These are phyloP conservation scores for Ocimum tenuiflorum DNA, from an alignment of 257 asterid genomes.

Conservation along the genomic window DNA sequence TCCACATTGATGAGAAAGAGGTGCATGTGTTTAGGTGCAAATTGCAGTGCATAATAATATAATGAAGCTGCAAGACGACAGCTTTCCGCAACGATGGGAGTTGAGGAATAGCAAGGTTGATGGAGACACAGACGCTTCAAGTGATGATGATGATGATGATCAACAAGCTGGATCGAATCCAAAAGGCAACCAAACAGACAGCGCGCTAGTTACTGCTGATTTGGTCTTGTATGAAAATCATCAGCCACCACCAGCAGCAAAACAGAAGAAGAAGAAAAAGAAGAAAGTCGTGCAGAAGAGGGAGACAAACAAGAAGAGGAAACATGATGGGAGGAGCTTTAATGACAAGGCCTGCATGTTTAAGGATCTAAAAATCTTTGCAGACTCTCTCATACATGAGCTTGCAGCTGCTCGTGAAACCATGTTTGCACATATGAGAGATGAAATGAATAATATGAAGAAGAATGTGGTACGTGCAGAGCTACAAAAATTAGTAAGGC, in stretches of 20 bases:
- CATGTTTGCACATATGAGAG: conserved; percentile 39
- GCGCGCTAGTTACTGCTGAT: conserved; percentile 19
- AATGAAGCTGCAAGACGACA: conserved; percentile 32
- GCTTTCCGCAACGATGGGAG: conserved; percentile 51
- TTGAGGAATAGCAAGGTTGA: conserved; percentile 44
- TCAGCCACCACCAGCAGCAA: conserved; percentile 6
- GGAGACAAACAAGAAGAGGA: not conserved
- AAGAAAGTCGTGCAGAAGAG: conserved; percentile 14
- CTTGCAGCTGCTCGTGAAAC: conserved; percentile 35
- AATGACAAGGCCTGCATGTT: conserved; percentile 21
- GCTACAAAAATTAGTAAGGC: too few relatives aligned
- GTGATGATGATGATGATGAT: conserved; percentile 34
- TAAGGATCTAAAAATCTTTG: conserved; percentile 38
- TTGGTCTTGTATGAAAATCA: conserved; percentile 25
- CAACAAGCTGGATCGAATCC: conserved; percentile 35
- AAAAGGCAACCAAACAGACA: conserved; percentile 11
- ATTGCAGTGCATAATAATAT: conserved; percentile 18
- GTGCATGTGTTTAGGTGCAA: not conserved
- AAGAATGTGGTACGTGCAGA: not conserved
- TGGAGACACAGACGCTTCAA: conserved; percentile 46
- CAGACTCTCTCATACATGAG: conserved; percentile 37
- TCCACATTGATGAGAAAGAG: conserved; percentile 6
- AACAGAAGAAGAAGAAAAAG: conserved; percentile 15
- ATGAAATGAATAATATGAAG: conserved; percentile 31
- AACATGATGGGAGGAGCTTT: conserved; percentile 11